Base-by-base conservation (phyloP, 2,329 filamentous ascomycete genomes). In the Endothia cerciana region DNA sequence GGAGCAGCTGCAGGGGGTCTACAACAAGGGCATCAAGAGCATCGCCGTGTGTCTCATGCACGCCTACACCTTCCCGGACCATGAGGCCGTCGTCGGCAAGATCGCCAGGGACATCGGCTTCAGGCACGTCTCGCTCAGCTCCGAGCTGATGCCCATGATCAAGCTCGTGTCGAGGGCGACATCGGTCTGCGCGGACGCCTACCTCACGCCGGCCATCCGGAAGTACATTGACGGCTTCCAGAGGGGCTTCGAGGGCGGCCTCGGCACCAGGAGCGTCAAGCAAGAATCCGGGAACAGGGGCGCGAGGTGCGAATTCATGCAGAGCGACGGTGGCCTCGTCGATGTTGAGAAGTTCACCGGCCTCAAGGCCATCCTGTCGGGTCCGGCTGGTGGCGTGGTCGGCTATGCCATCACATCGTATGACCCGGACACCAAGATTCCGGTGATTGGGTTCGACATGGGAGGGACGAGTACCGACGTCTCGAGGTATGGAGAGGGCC, bases 371-470 rank as follows among this genome's bases (percentile, higher is more conserved):
- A 96, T 97, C 66, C 76, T 97, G 2, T 96, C 92, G 0, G 94
- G 94, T 0, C 94, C 94, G 1, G 94, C 94, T n/a, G 94, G 93
- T 40, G 94, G 94, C 49, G 94, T 97, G 0, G 93, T 97, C 0
- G 94, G 94, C 4, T 97, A 97, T 76, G 93, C 94, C 22, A 87
- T 94, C 25, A 97, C 94, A 0, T 95, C 91, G 1, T 97, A 95
- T 75, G 94, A 97, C 70, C 85, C 90, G 0, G 82, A 90, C 60
- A 95, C 92, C 4, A 91, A 89, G 74, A 92, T 87, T 0, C 93
- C 93, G 0, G 91, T 97, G 4, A 97, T 97, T 72, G 94, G 94
- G 0, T 97, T 97, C 73, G 94, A 97, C 71, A 97, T 97, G 94
- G 93, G 93, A 45, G 94, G 94, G 13, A 97, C 94, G 0, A 94